These are phyloP conservation scores for Colletotrichum lupini DNA, from an alignment of 2,329 filamentous ascomycete genomes.

Conservation along the genomic window DNA sequence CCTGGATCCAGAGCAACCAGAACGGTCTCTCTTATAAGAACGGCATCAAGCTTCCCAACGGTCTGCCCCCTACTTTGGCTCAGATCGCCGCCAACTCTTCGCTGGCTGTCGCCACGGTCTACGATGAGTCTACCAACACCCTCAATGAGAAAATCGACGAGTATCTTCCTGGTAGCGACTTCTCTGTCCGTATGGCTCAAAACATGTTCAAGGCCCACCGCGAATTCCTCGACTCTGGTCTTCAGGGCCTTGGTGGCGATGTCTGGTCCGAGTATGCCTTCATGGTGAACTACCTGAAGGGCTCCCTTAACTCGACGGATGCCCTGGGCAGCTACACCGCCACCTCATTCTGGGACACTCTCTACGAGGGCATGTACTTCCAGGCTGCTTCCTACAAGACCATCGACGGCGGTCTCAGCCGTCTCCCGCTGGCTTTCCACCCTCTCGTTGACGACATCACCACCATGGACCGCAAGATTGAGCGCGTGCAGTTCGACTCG, in stretches of 20 bases:
- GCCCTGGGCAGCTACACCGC: constrained; percentile 43
- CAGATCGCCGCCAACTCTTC: constrained; percentile 59
- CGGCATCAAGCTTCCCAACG: constrained; percentile 59
- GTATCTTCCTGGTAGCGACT: constrained; percentile 47
- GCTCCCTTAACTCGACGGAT: constrained; percentile 65
- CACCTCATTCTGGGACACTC: constrained; percentile 58
- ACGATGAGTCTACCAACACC: constrained; percentile 45
- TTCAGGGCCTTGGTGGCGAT: constrained; percentile 62
- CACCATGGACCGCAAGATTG: constrained; percentile 66
- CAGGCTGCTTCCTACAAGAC: constrained; percentile 70
- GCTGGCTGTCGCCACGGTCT: constrained; percentile 44
- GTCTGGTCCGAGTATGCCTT: constrained; percentile 74
- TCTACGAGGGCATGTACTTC: constrained; percentile 71
- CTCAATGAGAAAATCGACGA: constrained; percentile 51
- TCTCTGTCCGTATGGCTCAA: constrained; percentile 49
- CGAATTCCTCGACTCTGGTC: constrained; percentile 49
- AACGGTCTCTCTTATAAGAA: constrained; percentile 65
- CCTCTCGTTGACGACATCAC: constrained; percentile 69
- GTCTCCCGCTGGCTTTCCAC: constrained; percentile 70
- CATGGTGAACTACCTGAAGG: constrained; percentile 67
- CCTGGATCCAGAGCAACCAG: constrained; percentile 66
- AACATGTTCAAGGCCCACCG: constrained; percentile 58
- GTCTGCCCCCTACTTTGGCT: constrained; percentile 62
- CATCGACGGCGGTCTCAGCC: constrained; percentile 67
- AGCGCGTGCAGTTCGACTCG: constrained; percentile 65